phyloP scores from a whole-genome alignment of 2,329 filamentous ascomycete species.

The Scedosporium apiospermum region DNA sequence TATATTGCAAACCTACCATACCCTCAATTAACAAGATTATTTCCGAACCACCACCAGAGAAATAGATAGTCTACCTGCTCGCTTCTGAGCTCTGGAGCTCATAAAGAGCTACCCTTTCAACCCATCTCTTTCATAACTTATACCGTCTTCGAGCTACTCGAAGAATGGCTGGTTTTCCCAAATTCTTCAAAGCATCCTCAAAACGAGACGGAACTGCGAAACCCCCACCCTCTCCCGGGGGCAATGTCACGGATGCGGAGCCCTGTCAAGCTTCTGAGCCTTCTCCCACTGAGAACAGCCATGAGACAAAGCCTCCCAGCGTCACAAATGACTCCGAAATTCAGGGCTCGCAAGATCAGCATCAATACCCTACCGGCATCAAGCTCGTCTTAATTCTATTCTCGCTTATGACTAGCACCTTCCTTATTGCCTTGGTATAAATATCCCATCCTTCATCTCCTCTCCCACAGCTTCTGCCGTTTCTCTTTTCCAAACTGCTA shows the following conservation, averaged over 20 bases:
- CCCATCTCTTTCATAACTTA: too few species aligned
- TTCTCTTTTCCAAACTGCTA: not conserved
- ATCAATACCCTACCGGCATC: conserved; percentile 3
- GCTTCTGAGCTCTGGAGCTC: too few species aligned
- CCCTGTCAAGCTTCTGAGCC: too few species aligned
- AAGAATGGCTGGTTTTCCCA: not conserved
- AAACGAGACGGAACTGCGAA: too few species aligned
- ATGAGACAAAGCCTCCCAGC: not conserved
- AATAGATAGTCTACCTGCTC: too few species aligned
- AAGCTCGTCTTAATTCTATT: not conserved
- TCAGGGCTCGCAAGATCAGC: not conserved
- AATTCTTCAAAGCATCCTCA: not conserved
- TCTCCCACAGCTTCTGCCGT: not conserved
- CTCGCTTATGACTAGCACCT: conserved; percentile 7
- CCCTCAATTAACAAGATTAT: too few species aligned
- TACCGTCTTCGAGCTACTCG: too few species aligned
- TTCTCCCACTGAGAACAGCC: not conserved
- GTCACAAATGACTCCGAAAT: not conserved
- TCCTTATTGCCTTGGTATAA: conserved; percentile 10
- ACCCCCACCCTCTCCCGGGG: too few species aligned
- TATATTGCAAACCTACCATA: too few species aligned
- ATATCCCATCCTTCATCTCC: not conserved
- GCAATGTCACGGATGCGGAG: not conserved
- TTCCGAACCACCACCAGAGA: too few species aligned
- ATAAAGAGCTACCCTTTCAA: too few species aligned